These are phyloP conservation scores for Aurinia saxatilis DNA, from an alignment of 345 rosid genomes.

Conservation along the genomic window DNA sequence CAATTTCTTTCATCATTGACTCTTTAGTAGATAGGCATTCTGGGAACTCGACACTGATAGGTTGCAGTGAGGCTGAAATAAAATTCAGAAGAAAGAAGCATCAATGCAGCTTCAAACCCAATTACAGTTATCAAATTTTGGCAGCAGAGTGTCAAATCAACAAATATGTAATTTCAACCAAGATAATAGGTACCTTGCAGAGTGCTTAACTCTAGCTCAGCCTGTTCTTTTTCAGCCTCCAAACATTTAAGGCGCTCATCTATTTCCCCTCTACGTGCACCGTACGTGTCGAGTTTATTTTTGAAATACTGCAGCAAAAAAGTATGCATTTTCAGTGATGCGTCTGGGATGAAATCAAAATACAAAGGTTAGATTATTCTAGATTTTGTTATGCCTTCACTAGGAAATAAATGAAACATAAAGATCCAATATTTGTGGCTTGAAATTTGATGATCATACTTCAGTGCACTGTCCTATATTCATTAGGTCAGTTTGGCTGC, in stretches of 20 bases:
- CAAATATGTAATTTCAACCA: not conserved
- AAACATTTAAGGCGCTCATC: constrained; percentile 22
- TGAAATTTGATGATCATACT: not conserved
- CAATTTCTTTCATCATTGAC: constrained; percentile 36
- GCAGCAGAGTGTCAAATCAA: not conserved
- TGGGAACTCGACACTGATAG: constrained; percentile 7
- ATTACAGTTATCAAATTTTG: not conserved
- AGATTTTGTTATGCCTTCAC: not conserved
- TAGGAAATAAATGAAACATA: not conserved
- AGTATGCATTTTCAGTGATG: not conserved
- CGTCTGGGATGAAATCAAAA: not conserved
- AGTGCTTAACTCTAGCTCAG: constrained; percentile 16
- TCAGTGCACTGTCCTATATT: constrained; percentile 4
- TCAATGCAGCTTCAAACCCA: not conserved
- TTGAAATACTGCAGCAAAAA: constrained; percentile 27
- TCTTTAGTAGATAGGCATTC: constrained; percentile 33
- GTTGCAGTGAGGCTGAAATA: constrained; percentile 35
- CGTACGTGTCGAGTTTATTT: constrained; percentile 18
- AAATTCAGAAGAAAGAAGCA: not conserved
- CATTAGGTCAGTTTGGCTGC: constrained; percentile 8
- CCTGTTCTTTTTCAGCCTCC: constrained; percentile 14
- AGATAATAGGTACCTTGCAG: constrained; percentile 43
- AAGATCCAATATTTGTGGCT: not conserved
- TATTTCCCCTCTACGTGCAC: not conserved
- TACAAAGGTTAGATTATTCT: not conserved